These are phyloP conservation scores for Xylariaceae sp. DNA, from an alignment of 2,329 filamentous ascomycete species.

Conservation along the genomic window DNA sequence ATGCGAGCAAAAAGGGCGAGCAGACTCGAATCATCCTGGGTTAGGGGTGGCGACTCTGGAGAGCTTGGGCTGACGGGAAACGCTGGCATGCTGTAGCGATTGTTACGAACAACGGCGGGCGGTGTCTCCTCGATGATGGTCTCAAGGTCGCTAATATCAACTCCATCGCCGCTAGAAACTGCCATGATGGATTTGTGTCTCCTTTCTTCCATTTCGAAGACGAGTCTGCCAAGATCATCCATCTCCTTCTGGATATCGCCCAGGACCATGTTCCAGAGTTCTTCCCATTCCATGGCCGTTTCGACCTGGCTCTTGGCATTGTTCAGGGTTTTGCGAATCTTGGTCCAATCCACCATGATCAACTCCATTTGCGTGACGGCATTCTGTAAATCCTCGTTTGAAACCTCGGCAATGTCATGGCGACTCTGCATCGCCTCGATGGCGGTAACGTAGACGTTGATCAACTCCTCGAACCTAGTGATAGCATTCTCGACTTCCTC, in stretches of 20 bases:
- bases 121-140: constrained; percentile 89
- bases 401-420: constrained; percentile 65
- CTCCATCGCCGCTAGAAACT: constrained; percentile 54
- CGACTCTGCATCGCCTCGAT: constrained; percentile 86
- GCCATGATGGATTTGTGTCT: constrained; percentile 72
- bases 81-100: constrained; percentile 62
- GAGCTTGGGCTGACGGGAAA: constrained; percentile 59
- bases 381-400: constrained; percentile 62
- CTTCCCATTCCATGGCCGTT: constrained; percentile 98
- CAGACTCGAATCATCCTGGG: constrained; percentile 79
- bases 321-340: constrained; percentile 71
- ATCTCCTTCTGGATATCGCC: constrained; percentile 88
- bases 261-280: constrained; percentile 88
- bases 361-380: constrained; percentile 86
- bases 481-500: constrained; percentile 71
- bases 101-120: constrained; percentile 49
- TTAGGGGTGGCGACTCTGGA: constrained; percentile 51
- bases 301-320: constrained; percentile 86
- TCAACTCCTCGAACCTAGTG: constrained; percentile 75
- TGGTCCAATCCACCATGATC: constrained; percentile 77
- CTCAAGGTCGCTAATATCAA: constrained; percentile 82
- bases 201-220: constrained; percentile 98
- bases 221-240: constrained; percentile 69
- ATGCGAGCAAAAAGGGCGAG: constrained; percentile 89
- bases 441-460: constrained; percentile 88